Base-by-base conservation (phyloP, 345 rosid species). In the Mangifera indica region DNA sequence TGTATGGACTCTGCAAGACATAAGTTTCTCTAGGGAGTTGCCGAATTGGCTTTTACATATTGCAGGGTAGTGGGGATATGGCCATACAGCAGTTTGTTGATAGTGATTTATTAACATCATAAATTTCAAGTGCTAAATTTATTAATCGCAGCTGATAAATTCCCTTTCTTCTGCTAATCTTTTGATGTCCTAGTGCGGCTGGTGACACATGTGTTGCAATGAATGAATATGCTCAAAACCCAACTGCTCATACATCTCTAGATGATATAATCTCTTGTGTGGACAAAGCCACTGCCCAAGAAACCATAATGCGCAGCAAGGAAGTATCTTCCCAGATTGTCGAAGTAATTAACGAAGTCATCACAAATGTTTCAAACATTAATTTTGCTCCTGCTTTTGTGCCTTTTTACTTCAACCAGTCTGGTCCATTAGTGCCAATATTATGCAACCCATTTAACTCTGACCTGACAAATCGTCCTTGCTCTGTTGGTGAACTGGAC, bases 151-250 rank as follows among this genome's bases (percentile, higher is more conserved):
- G 40, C 7, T 37, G 7, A 37, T 37, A 4, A 10, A 1, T 46
- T 46, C 51, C 4, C 11, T 40, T 40, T 40, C 46, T 26, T 18
- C 53, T 58, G 53, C 21, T 18, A 22, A 22, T 48, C 8, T 24
- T 20, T 64, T 48, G n/a, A 60, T 70, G 40, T 64, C 52, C 71
- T 63, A 95, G 98, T 79, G 98, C 83, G 75, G 83, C 98, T 13
- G 88, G 78, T 75, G 99, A 95, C 74, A 89, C 97, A 17, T 95
- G 99, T 72, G 89, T 84, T 20, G 98, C 99, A 2, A 89, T 92
- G 91, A 78, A 82, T 45, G 89, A 92, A 74, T 95, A 97, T 95
- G 88, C 88, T 54, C 89, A 92, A 75, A 84, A 84, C 74, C 98
- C 99, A 0, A 56, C 87, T 58, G 88, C 93, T 21, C 93, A 91